Evolutionary conservation across 352 stramenopile genomes (phyloP).

Genomic region (Phytophthora kernoviae): DNA sequence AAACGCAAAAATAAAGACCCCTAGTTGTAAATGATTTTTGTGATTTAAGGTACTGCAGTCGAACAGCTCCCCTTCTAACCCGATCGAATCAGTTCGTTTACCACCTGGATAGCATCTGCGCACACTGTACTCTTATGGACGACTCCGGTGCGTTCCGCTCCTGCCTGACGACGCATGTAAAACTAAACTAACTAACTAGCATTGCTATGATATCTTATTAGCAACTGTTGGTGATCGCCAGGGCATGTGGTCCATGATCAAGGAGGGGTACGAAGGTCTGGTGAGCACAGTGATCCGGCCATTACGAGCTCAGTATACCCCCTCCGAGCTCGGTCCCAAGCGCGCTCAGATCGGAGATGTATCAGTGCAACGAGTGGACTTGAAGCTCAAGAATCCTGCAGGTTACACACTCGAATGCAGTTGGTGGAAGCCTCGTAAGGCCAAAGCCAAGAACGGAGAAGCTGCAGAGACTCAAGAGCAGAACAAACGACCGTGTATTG

Average conservation of each 20-base stretch:
- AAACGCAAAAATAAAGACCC: slow-evolving; percentile 10
- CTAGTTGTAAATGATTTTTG: neutral
- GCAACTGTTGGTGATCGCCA: slow-evolving; percentile 53
- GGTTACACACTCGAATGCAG: slow-evolving; percentile 85
- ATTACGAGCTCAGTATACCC: slow-evolving; percentile 61
- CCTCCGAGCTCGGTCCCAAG: slow-evolving; percentile 69
- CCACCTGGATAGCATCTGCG: slow-evolving; percentile 1
- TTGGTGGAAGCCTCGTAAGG: slow-evolving; percentile 76
- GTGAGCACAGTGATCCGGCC: slow-evolving; percentile 84
- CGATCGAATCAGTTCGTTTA: slow-evolving; percentile 3
- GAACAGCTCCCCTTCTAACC: slow-evolving; percentile 12
- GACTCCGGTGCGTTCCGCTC: slow-evolving; percentile 36
- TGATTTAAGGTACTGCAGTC: neutral
- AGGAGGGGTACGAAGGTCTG: slow-evolving; percentile 82
- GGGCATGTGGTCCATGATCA: slow-evolving; percentile 84
- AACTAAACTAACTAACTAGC: slow-evolving; percentile 2
- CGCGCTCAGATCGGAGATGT: slow-evolving; percentile 58
- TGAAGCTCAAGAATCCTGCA: slow-evolving; percentile 77
- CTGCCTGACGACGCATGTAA: neutral
- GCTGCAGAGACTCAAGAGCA: neutral
- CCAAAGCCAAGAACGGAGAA: slow-evolving; percentile 8
- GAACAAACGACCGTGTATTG: slow-evolving; percentile 71
- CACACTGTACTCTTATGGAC: slow-evolving; percentile 38
- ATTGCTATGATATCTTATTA: slow-evolving; percentile 5
- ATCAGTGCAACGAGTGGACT: slow-evolving; percentile 66